Conservation (phyloP, 108 stramenopile species). For the Hondaea fermentalgiana region DNA sequence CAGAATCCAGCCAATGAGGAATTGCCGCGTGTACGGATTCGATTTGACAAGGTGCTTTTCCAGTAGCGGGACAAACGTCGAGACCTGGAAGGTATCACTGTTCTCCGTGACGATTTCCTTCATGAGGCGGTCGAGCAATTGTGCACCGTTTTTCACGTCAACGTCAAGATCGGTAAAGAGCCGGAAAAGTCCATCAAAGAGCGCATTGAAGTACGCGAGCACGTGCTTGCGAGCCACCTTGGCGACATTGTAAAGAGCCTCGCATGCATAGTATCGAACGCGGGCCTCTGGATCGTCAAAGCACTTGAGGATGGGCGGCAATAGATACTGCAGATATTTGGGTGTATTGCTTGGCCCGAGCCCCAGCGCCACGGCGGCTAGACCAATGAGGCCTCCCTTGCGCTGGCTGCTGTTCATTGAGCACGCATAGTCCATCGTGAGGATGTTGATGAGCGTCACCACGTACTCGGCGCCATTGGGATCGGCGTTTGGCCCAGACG, state of each 20-base stretch:
- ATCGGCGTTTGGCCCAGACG: constrained; percentile 63
- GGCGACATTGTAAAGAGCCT: constrained; percentile 91
- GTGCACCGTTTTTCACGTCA: constrained; percentile 95
- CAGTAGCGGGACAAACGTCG: constrained; percentile 84
- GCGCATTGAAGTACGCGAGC: constrained; percentile 76
- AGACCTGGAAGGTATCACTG: constrained; percentile 75
- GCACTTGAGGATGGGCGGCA: constrained; percentile 91
- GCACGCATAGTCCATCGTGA: constrained; percentile 89
- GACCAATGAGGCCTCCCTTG: constrained; percentile 92
- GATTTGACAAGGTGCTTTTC: constrained; percentile 87
- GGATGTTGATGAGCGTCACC: constrained; percentile 64
- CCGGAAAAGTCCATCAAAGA: constrained; percentile 90
- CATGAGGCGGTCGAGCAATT: constrained; percentile 79
- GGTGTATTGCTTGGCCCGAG: constrained; percentile 47
- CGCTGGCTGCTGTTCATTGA: constrained; percentile 92
- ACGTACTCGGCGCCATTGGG: constrained; percentile 55
- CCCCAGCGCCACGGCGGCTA: constrained; percentile 91
- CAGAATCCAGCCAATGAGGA: constrained; percentile 93
- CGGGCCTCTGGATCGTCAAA: constrained; percentile 92
- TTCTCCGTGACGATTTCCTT: constrained; percentile 93
- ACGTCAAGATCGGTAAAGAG: constrained; percentile 90
- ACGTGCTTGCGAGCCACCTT: constrained; percentile 82
- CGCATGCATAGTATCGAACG: constrained; percentile 96
- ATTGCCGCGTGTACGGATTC: constrained; percentile 89
- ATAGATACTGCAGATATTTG: constrained; percentile 63